Base-by-base conservation (phyloP, 345 rosid species). In the Iberis pinnata region DNA sequence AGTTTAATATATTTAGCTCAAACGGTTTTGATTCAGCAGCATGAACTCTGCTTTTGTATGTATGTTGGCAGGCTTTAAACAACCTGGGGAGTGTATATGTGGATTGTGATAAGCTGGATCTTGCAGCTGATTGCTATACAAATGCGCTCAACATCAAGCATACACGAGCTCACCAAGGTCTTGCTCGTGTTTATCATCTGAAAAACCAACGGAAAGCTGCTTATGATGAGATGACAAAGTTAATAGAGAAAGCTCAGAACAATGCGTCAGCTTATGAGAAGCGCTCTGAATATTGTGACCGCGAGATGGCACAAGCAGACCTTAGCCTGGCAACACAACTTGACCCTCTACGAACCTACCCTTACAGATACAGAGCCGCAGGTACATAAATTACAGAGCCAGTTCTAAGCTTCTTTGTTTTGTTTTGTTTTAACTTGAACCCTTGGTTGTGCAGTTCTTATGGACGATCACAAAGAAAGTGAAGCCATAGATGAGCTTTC, bases 331-430 rank as follows among this genome's bases (percentile, higher is more conserved):
- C 95, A 40, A 82, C 97, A 2, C 76, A 77, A 43, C 75, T 88
- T 22, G 99, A 93, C 73, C 99, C 97, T 7, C 63, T 88, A 56
- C 81, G 99, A 65, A 88, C 95, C n/a, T 88, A 88, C 49, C 99
- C 99, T 0, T 93, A 93, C 77, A 76, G 90, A 79, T 88, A 86
- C 74, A 81, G 97, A 62, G 99, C 99, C 37, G 99, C 97, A 55
- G 95, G 97, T 86, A 70, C 25, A 22, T 6, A 2, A 22, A 22
- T 22, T 22, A 22, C 25, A 6, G 3, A 22, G 25, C 25, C 25
- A 6, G 25, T 22, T 22, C n/a, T n/a, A 2, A 22, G 25, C 6
- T 22, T 22, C 25, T 22, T 22, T 22, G 25, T 22, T 22, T 22
- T 22, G 25, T 22, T 22, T 22, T 22, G 25, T 22, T 15, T 17